Evolutionary conservation across 441 rosid genomes (phyloP), one percentile per base, ranked within the genome.

Genomic region (Viola pubescens): DNA sequence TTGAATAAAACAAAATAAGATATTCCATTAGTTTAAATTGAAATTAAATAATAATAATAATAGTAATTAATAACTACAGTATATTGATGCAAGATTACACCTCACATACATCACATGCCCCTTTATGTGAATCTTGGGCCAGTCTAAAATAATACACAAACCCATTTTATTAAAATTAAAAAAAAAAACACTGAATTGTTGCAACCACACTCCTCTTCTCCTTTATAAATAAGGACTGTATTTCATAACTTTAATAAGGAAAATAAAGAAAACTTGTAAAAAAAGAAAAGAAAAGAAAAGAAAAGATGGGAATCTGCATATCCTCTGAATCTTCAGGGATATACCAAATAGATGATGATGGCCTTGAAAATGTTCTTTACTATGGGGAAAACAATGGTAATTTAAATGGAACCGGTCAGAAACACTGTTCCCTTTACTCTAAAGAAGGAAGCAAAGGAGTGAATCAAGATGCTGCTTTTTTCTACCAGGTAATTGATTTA

Each of bases 401-500:
- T 41, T 58, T 26, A 0, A 26, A 54, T 58, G 82, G 62, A 51
- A 59, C 38, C 68, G 63, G 4, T 8, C 12, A 70, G 48, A 64
- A 48, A 14, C 57, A 49, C 13, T 83, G 85, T 12, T 88, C 87
- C 39, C 77, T 86, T 47, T 81, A 72, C 64, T 80, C 96, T 6
- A 75, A 52, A 71, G 69, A 71, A 34, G 92, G 98, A 61, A 81
- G 81, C 75, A 91, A 86, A 67, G 92, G 90, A 13, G 65, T 76
- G 0, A 91, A 91, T 70, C 98, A 91, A 73, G 98, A 91, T 66
- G 73, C 98, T 62, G 90, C 90, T 39, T 67, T 84, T 61, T 77
- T 91, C 61, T 65, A 80, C 57, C 76, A 73, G 91, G 96, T 81
- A 26, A 26, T 26, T 26, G 34, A 26, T 26, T 26, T 59, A 8